Conservation (phyloP, 192 early-diverging fungal genomes). For the Dimargaris verticillata region DNA sequence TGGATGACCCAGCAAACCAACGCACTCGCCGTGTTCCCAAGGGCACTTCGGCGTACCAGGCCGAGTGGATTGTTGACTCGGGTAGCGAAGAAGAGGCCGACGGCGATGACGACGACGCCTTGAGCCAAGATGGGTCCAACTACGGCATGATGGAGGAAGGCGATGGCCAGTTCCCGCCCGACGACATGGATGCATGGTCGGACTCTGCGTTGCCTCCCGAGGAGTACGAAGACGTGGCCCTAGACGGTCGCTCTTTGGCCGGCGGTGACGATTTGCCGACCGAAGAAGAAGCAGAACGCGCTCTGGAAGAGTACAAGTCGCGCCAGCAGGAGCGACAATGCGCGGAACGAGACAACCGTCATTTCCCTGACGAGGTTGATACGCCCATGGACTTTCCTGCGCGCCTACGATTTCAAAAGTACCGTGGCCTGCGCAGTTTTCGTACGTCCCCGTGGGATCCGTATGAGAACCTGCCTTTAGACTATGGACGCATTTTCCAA, state of each 20-base stretch:
- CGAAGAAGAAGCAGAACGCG: constrained; percentile 23
- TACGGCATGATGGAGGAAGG: constrained; percentile 25
- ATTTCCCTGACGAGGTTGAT: constrained; percentile 96
- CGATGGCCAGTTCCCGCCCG: constrained; percentile 14
- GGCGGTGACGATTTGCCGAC: constrained; percentile 10
- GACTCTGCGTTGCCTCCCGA: constrained; percentile 18
- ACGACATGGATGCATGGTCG: constrained; percentile 15
- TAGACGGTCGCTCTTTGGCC: not conserved
- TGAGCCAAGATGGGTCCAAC: constrained; percentile 33
- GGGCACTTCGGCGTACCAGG: constrained; percentile 93
- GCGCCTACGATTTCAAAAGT: constrained; percentile 74
- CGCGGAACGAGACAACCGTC: constrained; percentile 45
- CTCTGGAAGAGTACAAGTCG: constrained; percentile 29
- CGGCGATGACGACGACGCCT: constrained; percentile 29
- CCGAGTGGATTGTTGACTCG: constrained; percentile 89
- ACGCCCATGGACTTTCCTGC: constrained; percentile 77
- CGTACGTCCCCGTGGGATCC: constrained; percentile 95
- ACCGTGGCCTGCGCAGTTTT: constrained; percentile 88
- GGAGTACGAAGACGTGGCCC: constrained; percentile 31
- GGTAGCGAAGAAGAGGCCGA: constrained; percentile 45
- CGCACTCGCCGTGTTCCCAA: constrained; percentile 65
- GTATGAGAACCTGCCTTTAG: constrained; percentile 91
- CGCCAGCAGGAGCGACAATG: constrained; percentile 39
- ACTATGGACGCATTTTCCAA: constrained; percentile 93
- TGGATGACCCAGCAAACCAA: not conserved